phyloP scores from a whole-genome alignment of 495 filamentous ascomycete genomes.

The Talaromyces stipitatus region DNA sequence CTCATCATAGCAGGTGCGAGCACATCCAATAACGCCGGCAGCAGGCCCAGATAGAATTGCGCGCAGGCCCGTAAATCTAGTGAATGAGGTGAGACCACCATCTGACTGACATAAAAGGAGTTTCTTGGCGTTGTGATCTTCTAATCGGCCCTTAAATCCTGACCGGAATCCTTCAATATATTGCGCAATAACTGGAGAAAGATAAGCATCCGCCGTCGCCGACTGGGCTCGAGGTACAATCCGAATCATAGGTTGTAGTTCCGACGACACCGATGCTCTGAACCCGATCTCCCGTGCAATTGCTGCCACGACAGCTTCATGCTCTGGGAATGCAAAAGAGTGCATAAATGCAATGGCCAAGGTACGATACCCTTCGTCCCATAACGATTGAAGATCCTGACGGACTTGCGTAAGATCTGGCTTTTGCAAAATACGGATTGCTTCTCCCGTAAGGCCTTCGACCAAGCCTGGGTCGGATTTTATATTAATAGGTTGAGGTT shows the following conservation, averaged over 20 bases:
- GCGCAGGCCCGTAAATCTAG: constrained; percentile 49
- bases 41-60: constrained; percentile 55
- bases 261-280: constrained; percentile 50
- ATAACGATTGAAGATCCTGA: constrained; percentile 34
- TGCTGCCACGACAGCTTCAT: constrained; percentile 40
- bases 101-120: constrained; percentile 52
- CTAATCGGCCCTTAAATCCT: constrained; percentile 48
- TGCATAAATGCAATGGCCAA: constrained; percentile 48
- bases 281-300: constrained; percentile 43
- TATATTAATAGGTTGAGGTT: constrained; percentile 31
- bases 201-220: constrained; percentile 90
- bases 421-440: constrained; percentile 40
- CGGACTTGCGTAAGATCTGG: constrained; percentile 29
- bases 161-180: constrained; percentile 84
- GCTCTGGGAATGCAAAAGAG: constrained; percentile 47
- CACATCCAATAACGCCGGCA: constrained; percentile 82
- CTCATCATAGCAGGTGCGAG: constrained; percentile 84
- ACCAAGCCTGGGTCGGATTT: constrained; percentile 16
- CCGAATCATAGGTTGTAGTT: constrained; percentile 81
- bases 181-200: constrained; percentile 91
- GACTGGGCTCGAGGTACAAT: constrained; percentile 75
- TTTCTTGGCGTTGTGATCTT: constrained; percentile 37
- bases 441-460: constrained; percentile 44
- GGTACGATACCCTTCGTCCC: constrained; percentile 39
- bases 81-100: constrained; percentile 48